Conservation (phyloP, 495 filamentous ascomycete genomes). For the Penicillium atrosanguineum region DNA sequence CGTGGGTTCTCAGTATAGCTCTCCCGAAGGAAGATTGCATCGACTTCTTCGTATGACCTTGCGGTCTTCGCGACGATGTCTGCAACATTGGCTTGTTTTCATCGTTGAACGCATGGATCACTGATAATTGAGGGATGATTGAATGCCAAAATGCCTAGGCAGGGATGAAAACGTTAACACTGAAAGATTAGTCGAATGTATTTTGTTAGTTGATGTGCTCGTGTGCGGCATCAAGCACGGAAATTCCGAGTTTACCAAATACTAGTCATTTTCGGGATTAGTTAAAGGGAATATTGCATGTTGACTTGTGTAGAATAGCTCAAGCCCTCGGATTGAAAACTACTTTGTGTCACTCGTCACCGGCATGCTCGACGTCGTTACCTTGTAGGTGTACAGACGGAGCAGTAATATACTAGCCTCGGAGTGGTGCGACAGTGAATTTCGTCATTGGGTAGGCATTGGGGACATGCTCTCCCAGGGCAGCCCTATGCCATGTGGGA, state of each 20-base stretch:
- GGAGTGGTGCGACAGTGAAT: conserved; percentile 26
- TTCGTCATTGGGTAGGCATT: conserved; percentile 30
- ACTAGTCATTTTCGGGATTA: neutral
- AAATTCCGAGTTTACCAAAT: no score
- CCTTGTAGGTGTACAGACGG: conserved; percentile 31
- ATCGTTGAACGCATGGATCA: conserved; percentile 13
- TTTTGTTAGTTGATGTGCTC: neutral
- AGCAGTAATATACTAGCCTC: conserved; percentile 29
- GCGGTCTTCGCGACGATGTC: conserved; percentile 14
- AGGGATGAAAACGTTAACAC: neutral
- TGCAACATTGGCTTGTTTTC: conserved; percentile 29
- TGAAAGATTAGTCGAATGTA: neutral
- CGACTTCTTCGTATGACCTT: neutral
- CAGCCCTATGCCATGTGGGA: neutral
- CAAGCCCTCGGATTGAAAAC: conserved; percentile 37
- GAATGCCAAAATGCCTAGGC: neutral
- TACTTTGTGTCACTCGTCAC: conserved; percentile 39
- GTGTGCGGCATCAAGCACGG: neutral
- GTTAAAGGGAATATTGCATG: neutral
- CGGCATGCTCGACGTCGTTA: conserved; percentile 36
- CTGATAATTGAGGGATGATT: neutral
- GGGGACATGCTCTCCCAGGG: neutral
- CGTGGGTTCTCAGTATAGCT: conserved; percentile 1
- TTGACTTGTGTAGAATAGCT: neutral
- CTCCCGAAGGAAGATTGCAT: neutral